Conservation (phyloP, 2,329 filamentous ascomycete species). For the Pezicula rhizophila region DNA sequence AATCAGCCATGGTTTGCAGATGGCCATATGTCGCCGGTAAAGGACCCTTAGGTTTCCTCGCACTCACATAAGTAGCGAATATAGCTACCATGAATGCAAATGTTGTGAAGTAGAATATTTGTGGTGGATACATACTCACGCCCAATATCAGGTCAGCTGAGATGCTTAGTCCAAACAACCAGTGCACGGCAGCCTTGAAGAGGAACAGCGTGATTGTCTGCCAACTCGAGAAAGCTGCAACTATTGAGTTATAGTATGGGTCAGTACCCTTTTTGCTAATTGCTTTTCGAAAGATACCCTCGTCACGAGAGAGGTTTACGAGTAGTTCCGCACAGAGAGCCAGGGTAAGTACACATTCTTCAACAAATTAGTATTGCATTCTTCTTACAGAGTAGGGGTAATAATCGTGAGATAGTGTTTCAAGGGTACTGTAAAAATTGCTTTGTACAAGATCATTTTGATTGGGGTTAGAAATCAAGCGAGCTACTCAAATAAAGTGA, state of each 20-base stretch:
- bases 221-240: constrained; percentile 24
- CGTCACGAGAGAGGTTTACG: constrained; percentile 42
- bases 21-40: constrained; percentile 27
- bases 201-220: constrained; percentile 11
- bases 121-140: constrained; percentile 26
- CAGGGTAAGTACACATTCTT: constrained; percentile 11
- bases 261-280: constrained; percentile 20
- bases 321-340: constrained; percentile 46
- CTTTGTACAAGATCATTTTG: too few relatives aligned
- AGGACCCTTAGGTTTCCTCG: constrained; percentile 16
- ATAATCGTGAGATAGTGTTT: too few relatives aligned
- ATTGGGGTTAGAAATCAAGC: too few relatives aligned
- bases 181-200: too few relatives aligned
- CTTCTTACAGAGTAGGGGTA: too few relatives aligned
- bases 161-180: constrained; percentile 8
- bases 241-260: constrained; percentile 22
- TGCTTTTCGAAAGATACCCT: constrained; percentile 22
- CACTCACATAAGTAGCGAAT: constrained; percentile 19
- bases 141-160: constrained; percentile 23
- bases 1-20: constrained; percentile 27
- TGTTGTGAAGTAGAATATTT: constrained; percentile 26
- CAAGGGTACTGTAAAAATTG: too few relatives aligned
- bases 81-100: constrained; percentile 20
- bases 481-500: too few relatives aligned
- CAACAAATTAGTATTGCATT: too few relatives aligned